These are phyloP conservation scores for Ophiocordyceps camponoti-rufipedis DNA, from an alignment of 2,329 filamentous ascomycete species.

Conservation along the genomic window DNA sequence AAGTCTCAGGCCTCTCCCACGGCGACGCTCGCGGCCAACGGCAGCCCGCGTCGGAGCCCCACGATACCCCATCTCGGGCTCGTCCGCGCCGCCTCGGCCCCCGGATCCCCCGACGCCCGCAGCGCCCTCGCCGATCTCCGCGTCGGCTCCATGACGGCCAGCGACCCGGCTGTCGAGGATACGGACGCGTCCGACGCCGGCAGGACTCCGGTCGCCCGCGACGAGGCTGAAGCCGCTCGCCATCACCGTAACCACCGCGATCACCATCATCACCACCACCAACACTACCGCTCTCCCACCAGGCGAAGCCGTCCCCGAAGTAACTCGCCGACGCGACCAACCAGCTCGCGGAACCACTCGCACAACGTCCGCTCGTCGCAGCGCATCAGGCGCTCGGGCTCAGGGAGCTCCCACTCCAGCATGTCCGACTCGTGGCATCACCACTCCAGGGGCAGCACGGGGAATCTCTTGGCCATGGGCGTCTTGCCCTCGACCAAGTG, in stretches of 20 bases:
- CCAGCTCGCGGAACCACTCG: slow-evolving; percentile 55
- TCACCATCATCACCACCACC: no score
- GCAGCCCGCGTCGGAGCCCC: slow-evolving; percentile 43
- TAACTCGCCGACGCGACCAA: slow-evolving; percentile 62
- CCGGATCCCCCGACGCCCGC: slow-evolving; percentile 38
- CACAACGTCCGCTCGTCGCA: slow-evolving; percentile 48
- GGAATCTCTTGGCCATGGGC: slow-evolving; percentile 55
- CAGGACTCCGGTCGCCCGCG: slow-evolving; percentile 23
- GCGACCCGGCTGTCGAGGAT: slow-evolving; percentile 29
- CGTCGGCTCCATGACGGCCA: slow-evolving; percentile 39
- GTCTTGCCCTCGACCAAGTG: slow-evolving; percentile 74
- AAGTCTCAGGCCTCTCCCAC: slow-evolving; percentile 72
- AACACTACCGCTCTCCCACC: slow-evolving; percentile 17
- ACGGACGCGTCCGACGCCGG: slow-evolving; percentile 13
- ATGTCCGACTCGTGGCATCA: slow-evolving; percentile 46
- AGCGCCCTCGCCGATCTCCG: slow-evolving; percentile 30
- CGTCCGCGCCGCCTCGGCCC: slow-evolving; percentile 48
- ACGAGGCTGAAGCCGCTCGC: slow-evolving; percentile 25
- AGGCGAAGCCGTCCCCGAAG: slow-evolving; percentile 45
- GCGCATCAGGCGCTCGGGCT: slow-evolving; percentile 72
- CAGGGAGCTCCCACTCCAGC: slow-evolving; percentile 80
- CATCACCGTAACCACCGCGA: no score
- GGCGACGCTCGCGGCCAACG: slow-evolving; percentile 41
- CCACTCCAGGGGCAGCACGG: slow-evolving; percentile 50
- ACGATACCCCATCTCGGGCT: slow-evolving; percentile 47